These are phyloP conservation scores for Yarrowia sp. DNA, from an alignment of 805 yeast species.

Conservation along the genomic window DNA sequence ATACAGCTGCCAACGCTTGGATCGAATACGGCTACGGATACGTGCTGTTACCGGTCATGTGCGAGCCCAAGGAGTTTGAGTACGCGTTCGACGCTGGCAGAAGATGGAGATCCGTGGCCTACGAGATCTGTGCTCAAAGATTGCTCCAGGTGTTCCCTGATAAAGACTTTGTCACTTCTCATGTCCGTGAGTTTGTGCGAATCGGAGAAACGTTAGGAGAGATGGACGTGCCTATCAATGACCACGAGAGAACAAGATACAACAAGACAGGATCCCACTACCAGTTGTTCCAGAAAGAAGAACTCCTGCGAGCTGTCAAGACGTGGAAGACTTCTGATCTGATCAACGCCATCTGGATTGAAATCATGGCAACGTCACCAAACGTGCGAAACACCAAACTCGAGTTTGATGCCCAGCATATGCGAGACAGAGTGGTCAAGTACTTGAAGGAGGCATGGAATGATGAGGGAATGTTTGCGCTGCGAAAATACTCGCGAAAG, in stretches of 20 bases:
- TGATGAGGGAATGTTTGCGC: conserved; percentile 5
- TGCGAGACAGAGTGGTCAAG: conserved; percentile 2
- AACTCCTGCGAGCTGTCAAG: conserved; percentile 1
- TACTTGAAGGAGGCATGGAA: conserved; percentile 26
- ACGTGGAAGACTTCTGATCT: conserved; percentile 9
- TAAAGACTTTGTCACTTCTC: not conserved
- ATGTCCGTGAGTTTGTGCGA: conserved; percentile 21
- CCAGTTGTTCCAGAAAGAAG: conserved; percentile 6
- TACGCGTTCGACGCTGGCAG: conserved; percentile 24
- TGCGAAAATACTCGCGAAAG: not conserved
- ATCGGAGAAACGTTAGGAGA: conserved; percentile 12
- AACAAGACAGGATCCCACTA: conserved; percentile 6
- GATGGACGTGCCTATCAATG: conserved; percentile 20
- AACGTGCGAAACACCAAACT: conserved; percentile 26
- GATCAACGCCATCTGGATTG: conserved; percentile 18
- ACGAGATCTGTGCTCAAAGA: conserved; percentile 17
- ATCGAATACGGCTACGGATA: conserved; percentile 25
- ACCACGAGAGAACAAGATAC: not conserved
- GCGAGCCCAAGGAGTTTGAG: conserved; percentile 28
- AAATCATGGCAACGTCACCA: conserved; percentile 7
- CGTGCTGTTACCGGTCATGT: conserved; percentile 22
- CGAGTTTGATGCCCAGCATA: conserved; percentile 7
- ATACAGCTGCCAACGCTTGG: conserved; percentile 20
- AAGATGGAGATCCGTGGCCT: conserved; percentile 16
- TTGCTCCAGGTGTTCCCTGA: conserved; percentile 21